Conservation (phyloP, 140 eudicot species). For the Stevia rebaudiana region DNA sequence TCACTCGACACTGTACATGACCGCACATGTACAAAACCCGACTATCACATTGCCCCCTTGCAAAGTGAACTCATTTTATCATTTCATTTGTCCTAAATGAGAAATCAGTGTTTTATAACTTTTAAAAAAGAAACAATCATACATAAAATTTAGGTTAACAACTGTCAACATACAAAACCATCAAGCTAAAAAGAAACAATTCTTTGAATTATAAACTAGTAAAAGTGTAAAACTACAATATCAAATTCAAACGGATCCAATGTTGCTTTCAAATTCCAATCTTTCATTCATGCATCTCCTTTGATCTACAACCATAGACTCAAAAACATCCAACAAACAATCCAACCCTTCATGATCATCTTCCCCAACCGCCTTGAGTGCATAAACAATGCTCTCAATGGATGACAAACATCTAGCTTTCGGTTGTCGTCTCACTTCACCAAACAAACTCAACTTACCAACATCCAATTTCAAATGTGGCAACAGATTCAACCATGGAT, state of each 20-base stretch:
- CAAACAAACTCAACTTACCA: slow-evolving; percentile 61
- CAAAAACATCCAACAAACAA: slow-evolving; percentile 63
- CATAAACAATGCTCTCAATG: slow-evolving; percentile 84
- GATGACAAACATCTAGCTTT: slow-evolving; percentile 78
- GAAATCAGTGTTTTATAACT: not conserved
- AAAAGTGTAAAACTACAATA: not conserved
- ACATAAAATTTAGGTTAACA: not conserved
- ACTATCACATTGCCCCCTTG: too few relatives aligned
- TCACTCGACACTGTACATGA: too few relatives aligned
- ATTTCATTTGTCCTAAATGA: too few relatives aligned
- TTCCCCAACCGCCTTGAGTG: slow-evolving; percentile 69
- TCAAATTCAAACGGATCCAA: not conserved
- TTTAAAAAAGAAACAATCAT: not conserved
- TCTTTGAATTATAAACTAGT: not conserved
- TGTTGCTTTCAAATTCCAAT: slow-evolving; percentile 29
- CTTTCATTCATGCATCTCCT: slow-evolving; percentile 69
- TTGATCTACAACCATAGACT: slow-evolving; percentile 85
- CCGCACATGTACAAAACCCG: too few relatives aligned
- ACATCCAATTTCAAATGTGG: slow-evolving; percentile 76
- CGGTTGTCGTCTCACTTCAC: slow-evolving; percentile 81
- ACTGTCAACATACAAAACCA: not conserved
- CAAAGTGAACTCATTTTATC: too few relatives aligned
- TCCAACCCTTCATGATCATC: slow-evolving; percentile 47
- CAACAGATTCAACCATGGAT: slow-evolving; percentile 70
- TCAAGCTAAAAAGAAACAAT: not conserved